Evolutionary conservation across 2,329 filamentous ascomycete genomes (phyloP).

Genomic region (Paramyrothecium roridum): DNA sequence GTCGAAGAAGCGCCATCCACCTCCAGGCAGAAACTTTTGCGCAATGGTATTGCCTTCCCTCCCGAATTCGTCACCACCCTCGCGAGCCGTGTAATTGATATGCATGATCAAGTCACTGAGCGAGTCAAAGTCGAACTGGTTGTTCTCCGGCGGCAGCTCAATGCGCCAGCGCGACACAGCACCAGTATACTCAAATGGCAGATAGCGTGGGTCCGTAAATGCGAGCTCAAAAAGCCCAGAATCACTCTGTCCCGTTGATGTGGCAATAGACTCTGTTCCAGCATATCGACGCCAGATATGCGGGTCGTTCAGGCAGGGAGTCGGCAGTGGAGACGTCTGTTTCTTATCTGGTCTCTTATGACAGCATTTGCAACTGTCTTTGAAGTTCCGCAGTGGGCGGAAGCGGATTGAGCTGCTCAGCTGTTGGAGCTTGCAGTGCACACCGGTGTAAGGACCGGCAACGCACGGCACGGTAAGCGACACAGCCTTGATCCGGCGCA

Average conservation of each 20-base stretch:
- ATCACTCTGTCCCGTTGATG: constrained; percentile 16
- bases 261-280: constrained; percentile 7
- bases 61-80: constrained; percentile 18
- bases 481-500: constrained; percentile 28
- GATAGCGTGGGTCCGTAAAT: constrained; percentile 24
- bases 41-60: constrained; percentile 1
- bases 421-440: constrained; percentile 4
- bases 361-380: background rate
- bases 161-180: constrained; percentile 27
- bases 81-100: constrained; percentile 28
- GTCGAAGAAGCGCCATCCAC: too few relatives aligned
- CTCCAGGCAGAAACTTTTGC: constrained; percentile 1
- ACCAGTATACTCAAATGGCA: constrained; percentile 35
- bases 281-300: constrained; percentile 1
- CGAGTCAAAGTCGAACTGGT: constrained; percentile 27
- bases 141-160: constrained; percentile 18
- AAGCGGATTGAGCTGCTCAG: background rate
- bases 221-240: constrained; percentile 28
- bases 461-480: constrained; percentile 26
- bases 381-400: background rate
- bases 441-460: constrained; percentile 21
- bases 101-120: constrained; percentile 31
- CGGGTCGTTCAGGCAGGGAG: background rate
- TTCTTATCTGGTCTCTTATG: background rate
- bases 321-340: background rate